These are phyloP conservation scores for Fusarium multiceps DNA, from an alignment of 2,329 filamentous ascomycete species.

Conservation along the genomic window DNA sequence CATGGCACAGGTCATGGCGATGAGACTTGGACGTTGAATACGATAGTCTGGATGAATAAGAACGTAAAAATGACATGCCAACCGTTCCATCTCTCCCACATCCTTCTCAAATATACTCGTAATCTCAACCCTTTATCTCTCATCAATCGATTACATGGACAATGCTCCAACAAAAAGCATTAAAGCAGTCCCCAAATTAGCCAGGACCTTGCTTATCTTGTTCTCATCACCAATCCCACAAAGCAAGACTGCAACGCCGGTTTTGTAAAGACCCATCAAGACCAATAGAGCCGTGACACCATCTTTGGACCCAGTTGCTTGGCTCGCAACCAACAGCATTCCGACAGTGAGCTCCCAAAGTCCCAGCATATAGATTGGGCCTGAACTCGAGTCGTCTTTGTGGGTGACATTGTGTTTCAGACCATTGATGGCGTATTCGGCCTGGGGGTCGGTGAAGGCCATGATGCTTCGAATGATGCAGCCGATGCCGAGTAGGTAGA, in stretches of 20 bases:
- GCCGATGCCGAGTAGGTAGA: neutral
- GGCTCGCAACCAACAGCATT: neutral
- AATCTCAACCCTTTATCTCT: neutral
- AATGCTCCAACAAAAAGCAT: neutral
- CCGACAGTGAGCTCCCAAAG: constrained; percentile 10
- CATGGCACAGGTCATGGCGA: no score
- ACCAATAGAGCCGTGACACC: neutral
- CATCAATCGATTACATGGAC: neutral
- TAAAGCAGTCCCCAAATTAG: neutral
- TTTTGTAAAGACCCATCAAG: constrained; percentile 13
- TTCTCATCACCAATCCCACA: neutral
- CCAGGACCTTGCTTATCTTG: neutral
- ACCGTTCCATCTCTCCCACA: neutral
- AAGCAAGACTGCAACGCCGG: neutral
- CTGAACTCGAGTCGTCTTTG: neutral
- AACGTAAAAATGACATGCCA: neutral
- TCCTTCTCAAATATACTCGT: neutral
- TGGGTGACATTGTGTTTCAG: neutral
- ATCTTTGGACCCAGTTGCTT: neutral
- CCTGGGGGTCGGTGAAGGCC: constrained; percentile 15
- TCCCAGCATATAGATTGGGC: constrained; percentile 11
- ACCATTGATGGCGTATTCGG: constrained; percentile 12
- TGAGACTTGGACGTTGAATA: neutral
- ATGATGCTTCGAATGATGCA: constrained; percentile 12
- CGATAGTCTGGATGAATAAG: neutral